These are phyloP conservation scores for Noccaea caerulescens DNA, from an alignment of 345 rosid species.

Conservation along the genomic window DNA sequence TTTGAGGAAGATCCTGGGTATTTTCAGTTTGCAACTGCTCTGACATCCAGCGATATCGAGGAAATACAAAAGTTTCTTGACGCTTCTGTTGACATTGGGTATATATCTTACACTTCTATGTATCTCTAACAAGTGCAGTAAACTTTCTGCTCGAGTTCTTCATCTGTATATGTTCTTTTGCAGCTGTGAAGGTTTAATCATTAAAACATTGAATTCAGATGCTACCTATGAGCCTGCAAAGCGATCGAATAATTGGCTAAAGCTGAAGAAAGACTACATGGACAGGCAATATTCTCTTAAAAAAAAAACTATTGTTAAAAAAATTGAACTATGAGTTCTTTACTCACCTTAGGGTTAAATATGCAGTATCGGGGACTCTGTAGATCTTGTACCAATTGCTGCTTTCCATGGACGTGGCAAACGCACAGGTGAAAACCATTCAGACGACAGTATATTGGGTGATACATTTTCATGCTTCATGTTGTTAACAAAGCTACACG, in stretches of 20 bases:
- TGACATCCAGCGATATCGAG: slow-evolving; percentile 84
- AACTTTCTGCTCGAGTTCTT: not conserved
- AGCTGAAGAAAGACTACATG: slow-evolving; percentile 95
- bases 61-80: slow-evolving; percentile 94
- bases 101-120: slow-evolving; percentile 36
- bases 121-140: slow-evolving; percentile 23
- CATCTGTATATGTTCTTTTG: slow-evolving; percentile 39
- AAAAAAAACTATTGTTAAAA: not conserved
- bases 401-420: slow-evolving; percentile 98
- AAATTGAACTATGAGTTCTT: slow-evolving; percentile 14
- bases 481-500: slow-evolving; percentile 25
- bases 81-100: slow-evolving; percentile 88
- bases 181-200: slow-evolving; percentile 96
- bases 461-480: slow-evolving; percentile 20
- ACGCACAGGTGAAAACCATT: slow-evolving; percentile 64
- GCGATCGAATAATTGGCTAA: slow-evolving; percentile 91
- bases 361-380: slow-evolving; percentile 85
- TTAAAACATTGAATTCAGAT: slow-evolving; percentile 85
- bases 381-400: slow-evolving; percentile 95
- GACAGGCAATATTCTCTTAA: slow-evolving; percentile 57
- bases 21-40: slow-evolving; percentile 87
- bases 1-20: slow-evolving; percentile 81
- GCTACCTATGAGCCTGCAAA: slow-evolving; percentile 99
- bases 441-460: slow-evolving; percentile 2
- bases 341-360: slow-evolving; percentile 22